These are phyloP conservation scores for Xylariales sp. DNA, from an alignment of 2,329 filamentous ascomycete species.

Conservation along the genomic window DNA sequence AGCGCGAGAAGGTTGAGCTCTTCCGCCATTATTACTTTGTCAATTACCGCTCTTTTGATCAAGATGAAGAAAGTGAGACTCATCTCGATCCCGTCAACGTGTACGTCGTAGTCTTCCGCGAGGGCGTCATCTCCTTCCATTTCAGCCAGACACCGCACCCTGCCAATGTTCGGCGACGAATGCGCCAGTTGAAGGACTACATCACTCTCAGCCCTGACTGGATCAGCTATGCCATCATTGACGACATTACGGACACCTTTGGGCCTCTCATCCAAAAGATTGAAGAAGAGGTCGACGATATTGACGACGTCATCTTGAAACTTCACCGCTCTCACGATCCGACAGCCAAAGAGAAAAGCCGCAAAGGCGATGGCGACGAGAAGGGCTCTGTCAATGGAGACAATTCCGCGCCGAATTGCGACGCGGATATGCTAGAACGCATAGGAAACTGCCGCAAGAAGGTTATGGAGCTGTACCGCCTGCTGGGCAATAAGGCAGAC, in stretches of 20 bases:
- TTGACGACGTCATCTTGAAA: constrained; percentile 84
- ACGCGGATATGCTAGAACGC: constrained; percentile 82
- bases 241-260: constrained; percentile 97
- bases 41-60: constrained; percentile 96
- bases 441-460: constrained; percentile 95
- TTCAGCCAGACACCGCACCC: constrained; percentile 95
- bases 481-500: constrained; percentile 95
- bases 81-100: constrained; percentile 96
- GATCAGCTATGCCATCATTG: constrained; percentile 97
- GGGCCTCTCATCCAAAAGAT: constrained; percentile 88
- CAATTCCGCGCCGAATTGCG: constrained; percentile 36
- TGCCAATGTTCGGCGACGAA: constrained; percentile 88
- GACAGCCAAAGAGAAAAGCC: constrained; percentile 33
- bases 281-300: constrained; percentile 94
- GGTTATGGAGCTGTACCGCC: constrained; percentile 90
- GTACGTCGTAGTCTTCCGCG: constrained; percentile 94
- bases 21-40: constrained; percentile 99
- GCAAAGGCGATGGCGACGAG: constrained; percentile 29
- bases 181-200: constrained; percentile 91
- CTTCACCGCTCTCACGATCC: constrained; percentile 57
- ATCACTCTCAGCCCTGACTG: constrained; percentile 90
- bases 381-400: constrained; percentile 40
- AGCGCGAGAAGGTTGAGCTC: constrained; percentile 94
- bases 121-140: constrained; percentile 94
- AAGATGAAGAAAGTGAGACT: constrained; percentile 82